A percentile compares a stretch with the other conserved stretches of the same genome.
Evolutionary conservation across 768 basidiomycete species (phyloP).

Genomic region (Dentipellis fragilis): DNA sequence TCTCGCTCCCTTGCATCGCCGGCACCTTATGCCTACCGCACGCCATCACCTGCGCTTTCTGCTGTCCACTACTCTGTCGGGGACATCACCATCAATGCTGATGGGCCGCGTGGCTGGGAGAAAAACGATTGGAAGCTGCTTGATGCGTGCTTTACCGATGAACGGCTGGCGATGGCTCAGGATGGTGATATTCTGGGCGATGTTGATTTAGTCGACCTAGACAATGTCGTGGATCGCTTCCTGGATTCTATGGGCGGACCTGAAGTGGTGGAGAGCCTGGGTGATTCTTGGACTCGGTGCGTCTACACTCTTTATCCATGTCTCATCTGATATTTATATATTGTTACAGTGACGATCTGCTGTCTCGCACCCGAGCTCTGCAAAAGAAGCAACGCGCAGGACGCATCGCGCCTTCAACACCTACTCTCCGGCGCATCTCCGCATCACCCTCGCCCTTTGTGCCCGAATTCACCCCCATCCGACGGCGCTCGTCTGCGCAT

Average conservation of each 20-base stretch:
- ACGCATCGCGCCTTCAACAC: slow-evolving; percentile 46
- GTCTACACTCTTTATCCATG: slow-evolving; percentile 10
- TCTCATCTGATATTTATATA: not conserved
- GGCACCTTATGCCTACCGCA: slow-evolving; percentile 5
- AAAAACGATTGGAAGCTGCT: slow-evolving; percentile 75
- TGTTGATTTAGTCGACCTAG: slow-evolving; percentile 41
- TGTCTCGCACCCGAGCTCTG: slow-evolving; percentile 43
- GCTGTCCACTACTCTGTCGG: not conserved
- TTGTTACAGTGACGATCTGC: slow-evolving; percentile 36
- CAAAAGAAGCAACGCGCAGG: slow-evolving; percentile 51
- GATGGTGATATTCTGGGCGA: slow-evolving; percentile 30
- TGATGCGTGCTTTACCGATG: slow-evolving; percentile 71
- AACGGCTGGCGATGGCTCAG: slow-evolving; percentile 41
- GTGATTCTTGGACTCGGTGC: slow-evolving; percentile 50
- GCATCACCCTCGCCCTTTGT: slow-evolving; percentile 27
- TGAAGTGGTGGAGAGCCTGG: slow-evolving; percentile 27
- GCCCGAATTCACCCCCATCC: slow-evolving; percentile 44
- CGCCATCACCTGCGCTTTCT: slow-evolving; percentile 7
- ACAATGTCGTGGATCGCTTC: slow-evolving; percentile 55
- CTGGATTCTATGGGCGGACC: slow-evolving; percentile 37
- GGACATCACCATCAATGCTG: slow-evolving; percentile 2
- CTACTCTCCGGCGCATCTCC: slow-evolving; percentile 24
- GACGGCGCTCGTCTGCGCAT: slow-evolving; percentile 9
- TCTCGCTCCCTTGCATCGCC: not conserved
- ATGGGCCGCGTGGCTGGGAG: slow-evolving; percentile 39